Evolutionary conservation across 2,329 filamentous ascomycete genomes (phyloP).

Genomic region (Epichloe scottii): DNA sequence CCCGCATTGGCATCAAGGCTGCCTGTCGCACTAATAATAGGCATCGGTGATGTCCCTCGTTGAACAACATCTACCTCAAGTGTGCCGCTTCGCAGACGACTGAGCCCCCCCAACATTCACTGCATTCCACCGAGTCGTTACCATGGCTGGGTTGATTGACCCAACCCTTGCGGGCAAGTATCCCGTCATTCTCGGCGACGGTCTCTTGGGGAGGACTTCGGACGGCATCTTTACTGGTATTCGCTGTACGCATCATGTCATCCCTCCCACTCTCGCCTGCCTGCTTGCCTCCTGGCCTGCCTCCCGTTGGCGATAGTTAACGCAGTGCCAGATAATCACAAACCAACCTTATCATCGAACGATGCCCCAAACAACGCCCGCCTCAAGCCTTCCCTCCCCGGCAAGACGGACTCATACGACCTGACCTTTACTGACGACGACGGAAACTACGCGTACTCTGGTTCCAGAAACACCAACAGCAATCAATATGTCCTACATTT

Average conservation of each 20-base stretch:
- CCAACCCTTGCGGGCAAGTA: slow-evolving; percentile 49
- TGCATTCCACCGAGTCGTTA: not conserved
- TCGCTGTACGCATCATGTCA: slow-evolving; percentile 34
- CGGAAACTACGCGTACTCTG: slow-evolving; percentile 47
- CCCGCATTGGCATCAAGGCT: not conserved
- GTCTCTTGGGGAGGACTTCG: slow-evolving; percentile 40
- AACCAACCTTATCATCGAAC: slow-evolving; percentile 38
- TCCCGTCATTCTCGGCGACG: slow-evolving; percentile 51
- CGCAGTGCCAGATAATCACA: slow-evolving; percentile 43
- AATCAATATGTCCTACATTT: slow-evolving; percentile 60
- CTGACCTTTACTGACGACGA: slow-evolving; percentile 41
- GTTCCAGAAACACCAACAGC: slow-evolving; percentile 42
- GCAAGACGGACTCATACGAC: slow-evolving; percentile 41
- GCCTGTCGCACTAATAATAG: not conserved
- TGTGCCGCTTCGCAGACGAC: not conserved
- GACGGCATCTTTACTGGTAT: slow-evolving; percentile 49
- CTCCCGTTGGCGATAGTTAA: not conserved
- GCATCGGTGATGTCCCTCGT: not conserved
- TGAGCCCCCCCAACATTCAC: not conserved
- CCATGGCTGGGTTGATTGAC: slow-evolving; percentile 36
- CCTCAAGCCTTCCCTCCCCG: slow-evolving; percentile 36
- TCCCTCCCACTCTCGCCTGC: not conserved
- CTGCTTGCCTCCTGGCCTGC: not conserved
- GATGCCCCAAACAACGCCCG: slow-evolving; percentile 35
- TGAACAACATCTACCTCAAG: not conserved